Evolutionary conservation across 192 early-diverging fungal species (phyloP).

Genomic region (Podila epigama): DNA sequence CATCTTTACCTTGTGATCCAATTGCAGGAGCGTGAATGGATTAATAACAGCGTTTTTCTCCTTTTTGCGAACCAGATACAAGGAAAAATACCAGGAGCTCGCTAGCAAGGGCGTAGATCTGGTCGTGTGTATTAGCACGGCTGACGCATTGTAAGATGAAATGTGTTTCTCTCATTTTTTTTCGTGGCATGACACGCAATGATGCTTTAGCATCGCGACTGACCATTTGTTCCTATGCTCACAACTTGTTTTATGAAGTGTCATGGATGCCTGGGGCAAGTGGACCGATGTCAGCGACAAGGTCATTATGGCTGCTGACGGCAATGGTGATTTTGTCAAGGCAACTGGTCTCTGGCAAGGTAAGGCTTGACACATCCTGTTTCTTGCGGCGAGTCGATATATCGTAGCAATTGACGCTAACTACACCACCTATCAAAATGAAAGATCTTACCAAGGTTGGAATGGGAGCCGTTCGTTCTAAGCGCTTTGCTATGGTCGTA

Average conservation of each 20-base stretch:
- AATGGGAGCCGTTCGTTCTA: conserved; percentile 71
- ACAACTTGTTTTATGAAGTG: conserved; percentile 26
- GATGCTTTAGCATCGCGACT: too few relatives aligned
- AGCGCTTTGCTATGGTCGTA: conserved; percentile 76
- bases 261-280: conserved; percentile 66
- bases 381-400: neutral
- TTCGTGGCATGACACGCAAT: conserved; percentile 55
- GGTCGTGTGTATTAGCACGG: conserved; percentile 70
- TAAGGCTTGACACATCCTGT: neutral
- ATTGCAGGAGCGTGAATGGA: too few relatives aligned
- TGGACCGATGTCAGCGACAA: conserved; percentile 55
- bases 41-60: neutral
- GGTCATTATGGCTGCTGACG: conserved; percentile 79
- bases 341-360: conserved; percentile 70
- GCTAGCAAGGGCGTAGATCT: conserved; percentile 74
- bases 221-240: neutral
- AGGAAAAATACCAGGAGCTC: conserved; percentile 60
- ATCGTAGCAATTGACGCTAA: neutral
- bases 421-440: neutral
- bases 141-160: conserved; percentile 58
- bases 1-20: too few relatives aligned
- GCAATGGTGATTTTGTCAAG: conserved; percentile 69
- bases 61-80: conserved; percentile 49
- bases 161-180: conserved; percentile 52
- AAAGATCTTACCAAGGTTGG: conserved; percentile 63